A percentile compares a stretch with the other conserved stretches of the same genome.
Conservation (phyloP, 768 basidiomycete species). For the Pleurotus tuoliensis region DNA sequence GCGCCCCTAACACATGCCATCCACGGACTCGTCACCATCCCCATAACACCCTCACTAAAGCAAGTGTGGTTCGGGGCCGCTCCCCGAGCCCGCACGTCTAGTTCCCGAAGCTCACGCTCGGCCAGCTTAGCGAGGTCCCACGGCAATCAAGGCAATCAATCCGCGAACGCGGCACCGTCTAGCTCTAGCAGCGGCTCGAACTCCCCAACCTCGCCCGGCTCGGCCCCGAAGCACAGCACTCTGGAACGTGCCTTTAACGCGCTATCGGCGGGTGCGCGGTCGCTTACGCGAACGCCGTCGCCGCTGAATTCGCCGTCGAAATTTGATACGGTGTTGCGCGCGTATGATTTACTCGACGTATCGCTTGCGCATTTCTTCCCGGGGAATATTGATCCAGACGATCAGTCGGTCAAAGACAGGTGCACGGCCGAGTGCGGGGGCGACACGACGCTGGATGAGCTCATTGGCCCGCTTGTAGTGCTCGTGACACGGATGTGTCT, state of each 20-base stretch:
- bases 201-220: slow-evolving; percentile 30
- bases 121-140: slow-evolving; percentile 17
- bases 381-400: slow-evolving; percentile 59
- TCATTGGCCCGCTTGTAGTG: slow-evolving; percentile 71
- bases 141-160: slow-evolving; percentile 21
- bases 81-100: slow-evolving; percentile 16
- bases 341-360: slow-evolving; percentile 66
- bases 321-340: slow-evolving; percentile 55
- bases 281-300: slow-evolving; percentile 46
- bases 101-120: slow-evolving; percentile 22
- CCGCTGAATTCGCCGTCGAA: slow-evolving; percentile 27
- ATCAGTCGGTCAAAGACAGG: slow-evolving; percentile 50
- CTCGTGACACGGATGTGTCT: slow-evolving; percentile 69
- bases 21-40: slow-evolving; percentile 77
- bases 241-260: slow-evolving; percentile 59
- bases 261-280: slow-evolving; percentile 48
- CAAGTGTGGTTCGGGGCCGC: slow-evolving; percentile 57
- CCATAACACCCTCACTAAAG: slow-evolving; percentile 54
- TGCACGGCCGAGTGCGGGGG: slow-evolving; percentile 39
- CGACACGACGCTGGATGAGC: slow-evolving; percentile 69
- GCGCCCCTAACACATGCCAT: slow-evolving; percentile 79
- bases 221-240: slow-evolving; percentile 30
- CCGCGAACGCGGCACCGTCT: slow-evolving; percentile 16
- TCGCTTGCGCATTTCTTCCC: slow-evolving; percentile 62
- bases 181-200: slow-evolving; percentile 33